phyloP scores from a whole-genome alignment of 495 filamentous ascomycete species.

The Haplographium delicatum region DNA sequence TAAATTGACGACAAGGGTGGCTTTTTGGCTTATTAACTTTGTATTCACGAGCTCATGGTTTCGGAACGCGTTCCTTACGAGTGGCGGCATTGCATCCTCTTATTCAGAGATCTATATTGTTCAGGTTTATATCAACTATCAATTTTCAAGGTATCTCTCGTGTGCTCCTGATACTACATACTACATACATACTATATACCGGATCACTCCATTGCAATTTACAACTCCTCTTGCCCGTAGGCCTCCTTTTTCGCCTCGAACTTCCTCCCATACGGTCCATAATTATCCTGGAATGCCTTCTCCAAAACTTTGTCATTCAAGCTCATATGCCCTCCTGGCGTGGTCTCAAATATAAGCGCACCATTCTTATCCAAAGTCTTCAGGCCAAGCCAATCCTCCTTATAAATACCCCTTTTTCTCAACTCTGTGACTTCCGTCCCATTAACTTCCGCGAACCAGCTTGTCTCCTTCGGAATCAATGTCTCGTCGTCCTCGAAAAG shows the following conservation, averaged over 20 bases:
- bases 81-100: no score
- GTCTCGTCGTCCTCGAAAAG: constrained; percentile 83
- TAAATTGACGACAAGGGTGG: no score
- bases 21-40: no score
- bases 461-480: constrained; percentile 84
- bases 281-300: constrained; percentile 67
- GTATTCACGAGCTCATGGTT: no score
- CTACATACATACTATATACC: not conserved
- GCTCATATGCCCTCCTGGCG: constrained; percentile 79
- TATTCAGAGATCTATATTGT: no score
- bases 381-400: constrained; percentile 92
- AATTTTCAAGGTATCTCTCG: no score
- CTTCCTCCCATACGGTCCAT: constrained; percentile 45
- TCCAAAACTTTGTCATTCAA: constrained; percentile 61
- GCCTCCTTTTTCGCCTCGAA: constrained; percentile 13
- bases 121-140: no score
- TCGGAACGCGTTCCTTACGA: no score
- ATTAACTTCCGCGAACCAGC: constrained; percentile 89
- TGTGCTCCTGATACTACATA: not conserved
- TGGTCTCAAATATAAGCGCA: constrained; percentile 65
- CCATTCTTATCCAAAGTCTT: constrained; percentile 74
- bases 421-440: constrained; percentile 60
- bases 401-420: constrained; percentile 68
- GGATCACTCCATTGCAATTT: constrained; percentile 20
- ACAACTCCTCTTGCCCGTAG: not conserved